A percentile compares a stretch with the other conserved stretches of the same genome.
Evolutionary conservation across 2,329 filamentous ascomycete genomes (phyloP).

Genomic region (Neonectria ditissima): DNA sequence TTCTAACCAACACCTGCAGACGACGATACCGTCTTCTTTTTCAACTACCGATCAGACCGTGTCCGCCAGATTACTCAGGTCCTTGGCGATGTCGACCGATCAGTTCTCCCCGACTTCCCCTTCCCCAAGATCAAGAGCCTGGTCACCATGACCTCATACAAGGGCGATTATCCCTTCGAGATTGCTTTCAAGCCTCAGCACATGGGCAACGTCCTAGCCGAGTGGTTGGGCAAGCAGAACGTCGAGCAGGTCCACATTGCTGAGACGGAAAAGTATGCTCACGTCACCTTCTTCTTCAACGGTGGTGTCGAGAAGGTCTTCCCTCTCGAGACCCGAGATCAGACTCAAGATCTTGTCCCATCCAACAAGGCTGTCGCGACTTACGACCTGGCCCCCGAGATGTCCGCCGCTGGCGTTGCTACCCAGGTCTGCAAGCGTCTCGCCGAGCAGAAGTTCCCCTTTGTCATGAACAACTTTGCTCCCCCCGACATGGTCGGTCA

Average conservation of each 20-base stretch:
- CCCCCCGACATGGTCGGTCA: conserved; percentile 99
- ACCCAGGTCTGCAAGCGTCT: conserved; percentile 92
- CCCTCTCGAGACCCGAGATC: conserved; percentile 89
- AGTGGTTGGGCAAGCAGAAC: conserved; percentile 91
- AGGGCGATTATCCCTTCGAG: conserved; percentile 91
- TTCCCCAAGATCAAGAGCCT: conserved; percentile 88
- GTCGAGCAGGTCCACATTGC: conserved; percentile 96
- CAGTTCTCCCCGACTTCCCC: conserved; percentile 88
- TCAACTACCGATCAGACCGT: conserved; percentile 99
- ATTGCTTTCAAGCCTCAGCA: conserved; percentile 93
- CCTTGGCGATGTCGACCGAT: conserved; percentile 91
- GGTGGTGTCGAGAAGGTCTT: conserved; percentile 98
- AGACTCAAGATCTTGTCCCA: conserved; percentile 80
- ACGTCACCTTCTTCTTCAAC: conserved; percentile 99
- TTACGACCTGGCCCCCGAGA: conserved; percentile 94
- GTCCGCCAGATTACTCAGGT: conserved; percentile 96
- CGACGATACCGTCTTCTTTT: conserved; percentile 96
- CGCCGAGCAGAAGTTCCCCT: conserved; percentile 86
- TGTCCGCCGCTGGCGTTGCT: conserved; percentile 92
- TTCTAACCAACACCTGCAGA: conserved; percentile 62
- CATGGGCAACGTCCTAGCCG: conserved; percentile 98
- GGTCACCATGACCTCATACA: conserved; percentile 99
- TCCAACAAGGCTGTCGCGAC: conserved; percentile 92
- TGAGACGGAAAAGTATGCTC: conserved; percentile 99
- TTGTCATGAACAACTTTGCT: conserved; percentile 99